These are phyloP conservation scores for Sphenostylis stenocarpa DNA, from an alignment of 306 rosid species.

Conservation along the genomic window DNA sequence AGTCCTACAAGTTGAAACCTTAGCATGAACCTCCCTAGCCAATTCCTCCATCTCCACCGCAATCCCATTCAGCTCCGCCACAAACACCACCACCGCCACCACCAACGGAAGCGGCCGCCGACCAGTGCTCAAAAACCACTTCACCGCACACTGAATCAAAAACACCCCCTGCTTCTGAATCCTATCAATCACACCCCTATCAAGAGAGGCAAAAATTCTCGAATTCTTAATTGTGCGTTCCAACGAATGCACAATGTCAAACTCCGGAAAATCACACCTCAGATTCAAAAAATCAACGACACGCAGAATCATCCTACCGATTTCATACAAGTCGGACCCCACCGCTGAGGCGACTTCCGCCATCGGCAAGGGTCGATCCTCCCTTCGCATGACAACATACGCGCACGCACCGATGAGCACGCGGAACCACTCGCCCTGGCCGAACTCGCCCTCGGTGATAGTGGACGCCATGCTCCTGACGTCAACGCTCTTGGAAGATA, in stretches of 20 bases:
- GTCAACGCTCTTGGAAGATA: background rate
- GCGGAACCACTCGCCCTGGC: background rate
- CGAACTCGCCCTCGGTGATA: conserved; percentile 8
- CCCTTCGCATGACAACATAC: background rate
- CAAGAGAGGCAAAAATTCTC: background rate
- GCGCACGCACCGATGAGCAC: background rate
- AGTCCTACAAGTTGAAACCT: background rate
- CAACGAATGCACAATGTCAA: conserved; percentile 7
- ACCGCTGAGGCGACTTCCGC: background rate
- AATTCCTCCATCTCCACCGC: background rate
- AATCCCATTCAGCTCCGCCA: conserved; percentile 2
- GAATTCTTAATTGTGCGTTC: background rate
- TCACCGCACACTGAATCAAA: background rate
- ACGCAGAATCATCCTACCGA: background rate
- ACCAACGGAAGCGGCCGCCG: background rate
- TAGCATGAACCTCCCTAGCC: conserved; percentile 4
- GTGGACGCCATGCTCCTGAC: background rate
- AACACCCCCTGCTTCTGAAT: background rate
- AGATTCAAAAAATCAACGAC: background rate
- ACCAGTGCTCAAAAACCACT: conserved; percentile 10
- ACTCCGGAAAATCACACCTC: background rate
- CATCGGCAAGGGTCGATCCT: background rate
- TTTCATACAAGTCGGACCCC: background rate
- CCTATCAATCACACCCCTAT: too few species aligned
- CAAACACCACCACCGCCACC: conserved; percentile 14